phyloP scores from a whole-genome alignment of 331 rosid species.

The Acacia pycnantha region DNA sequence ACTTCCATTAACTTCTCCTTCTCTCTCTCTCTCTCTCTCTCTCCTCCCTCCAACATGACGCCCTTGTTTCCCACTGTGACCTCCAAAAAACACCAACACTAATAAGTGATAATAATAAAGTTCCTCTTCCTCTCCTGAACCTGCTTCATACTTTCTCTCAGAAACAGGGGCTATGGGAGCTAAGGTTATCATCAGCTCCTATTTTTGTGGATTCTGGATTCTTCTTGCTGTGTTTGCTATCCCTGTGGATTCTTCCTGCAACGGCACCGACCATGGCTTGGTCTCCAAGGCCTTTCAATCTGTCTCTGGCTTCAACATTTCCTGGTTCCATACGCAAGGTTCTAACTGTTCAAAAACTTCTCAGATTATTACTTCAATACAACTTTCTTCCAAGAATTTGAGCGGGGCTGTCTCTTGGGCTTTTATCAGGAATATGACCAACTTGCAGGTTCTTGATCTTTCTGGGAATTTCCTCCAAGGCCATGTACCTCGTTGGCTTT shows the following conservation, averaged over 20 bases:
- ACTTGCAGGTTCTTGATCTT: conserved; percentile 58
- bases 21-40: not conserved
- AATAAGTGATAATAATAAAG: not conserved
- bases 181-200: conserved; percentile 51
- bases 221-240: conserved; percentile 36
- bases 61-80: conserved; percentile 43
- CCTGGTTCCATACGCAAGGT: conserved; percentile 33
- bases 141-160: not conserved
- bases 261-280: conserved; percentile 44
- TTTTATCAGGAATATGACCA: conserved; percentile 55
- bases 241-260: conserved; percentile 56
- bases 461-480: conserved; percentile 70
- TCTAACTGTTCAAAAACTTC: conserved; percentile 47
- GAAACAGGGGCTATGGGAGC: not conserved
- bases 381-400: conserved; percentile 56
- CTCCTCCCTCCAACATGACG: conserved; percentile 37
- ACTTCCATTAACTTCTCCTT: not conserved
- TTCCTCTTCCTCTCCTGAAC: not conserved
- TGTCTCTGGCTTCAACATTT: conserved; percentile 59
- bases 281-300: conserved; percentile 62
- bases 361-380: conserved; percentile 38
- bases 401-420: conserved; percentile 75
- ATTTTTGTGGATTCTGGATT: conserved; percentile 29
- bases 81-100: not conserved
- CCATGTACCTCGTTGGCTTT: conserved; percentile 65